Percentiles rank a stretch among this genome's conserved stretches.
Evolutionary conservation across 164 flowering plant genomes (phyloP).

Genomic region (Taxillus chinensis): DNA sequence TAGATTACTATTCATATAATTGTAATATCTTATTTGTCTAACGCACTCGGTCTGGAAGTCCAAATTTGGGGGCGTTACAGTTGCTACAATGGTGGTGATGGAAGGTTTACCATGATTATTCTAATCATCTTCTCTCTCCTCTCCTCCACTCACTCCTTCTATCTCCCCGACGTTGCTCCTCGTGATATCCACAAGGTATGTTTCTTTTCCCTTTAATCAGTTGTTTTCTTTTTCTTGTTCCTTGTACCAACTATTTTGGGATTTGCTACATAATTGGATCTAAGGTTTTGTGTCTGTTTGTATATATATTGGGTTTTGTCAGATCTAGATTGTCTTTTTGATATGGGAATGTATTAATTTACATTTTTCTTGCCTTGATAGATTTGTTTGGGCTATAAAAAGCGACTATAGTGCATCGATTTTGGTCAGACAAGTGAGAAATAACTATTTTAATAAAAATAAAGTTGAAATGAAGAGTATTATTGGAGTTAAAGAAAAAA

Average conservation of each 20-base stretch:
- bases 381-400: no score
- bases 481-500: no score
- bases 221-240: background rate
- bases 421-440: no score
- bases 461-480: no score
- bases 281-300: constrained; percentile 1
- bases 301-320: background rate
- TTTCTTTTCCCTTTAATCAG: background rate
- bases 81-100: background rate
- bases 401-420: no score
- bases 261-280: constrained; percentile 13
- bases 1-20: no score
- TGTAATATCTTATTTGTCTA: no score
- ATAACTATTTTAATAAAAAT: no score
- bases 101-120: no score
- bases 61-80: no score
- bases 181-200: constrained; percentile 46
- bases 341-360: background rate
- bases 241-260: background rate
- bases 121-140: constrained; percentile 18
- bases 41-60: no score
- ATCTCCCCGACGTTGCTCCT: constrained; percentile 76
- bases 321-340: background rate
- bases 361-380: no score
- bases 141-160: constrained; percentile 40